A percentile compares a stretch with the other conserved stretches of the same genome.
phyloP scores from a whole-genome alignment of 345 rosid genomes.

The Linum tenue region DNA sequence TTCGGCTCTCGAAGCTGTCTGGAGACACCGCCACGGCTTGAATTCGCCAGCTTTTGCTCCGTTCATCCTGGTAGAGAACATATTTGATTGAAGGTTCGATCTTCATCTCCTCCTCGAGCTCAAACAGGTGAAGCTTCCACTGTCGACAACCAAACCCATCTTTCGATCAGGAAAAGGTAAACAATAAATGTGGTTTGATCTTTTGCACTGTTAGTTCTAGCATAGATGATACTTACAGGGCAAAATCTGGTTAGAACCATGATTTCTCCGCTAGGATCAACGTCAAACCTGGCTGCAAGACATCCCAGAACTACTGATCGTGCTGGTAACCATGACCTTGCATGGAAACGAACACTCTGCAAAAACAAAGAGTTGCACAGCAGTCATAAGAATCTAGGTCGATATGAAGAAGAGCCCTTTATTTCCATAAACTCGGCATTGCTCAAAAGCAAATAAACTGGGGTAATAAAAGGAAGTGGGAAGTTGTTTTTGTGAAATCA shows the following conservation, averaged over 20 bases:
- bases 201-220: too few relatives aligned
- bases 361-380: not conserved
- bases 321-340: constrained; percentile 87
- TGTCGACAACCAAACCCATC: constrained; percentile 21
- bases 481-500: too few relatives aligned
- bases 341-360: constrained; percentile 59
- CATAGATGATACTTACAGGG: constrained; percentile 47
- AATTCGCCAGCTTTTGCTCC: constrained; percentile 69
- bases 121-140: constrained; percentile 97
- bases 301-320: constrained; percentile 75
- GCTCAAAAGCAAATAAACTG: not conserved
- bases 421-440: not conserved
- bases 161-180: not conserved
- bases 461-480: not conserved
- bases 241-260: constrained; percentile 58
- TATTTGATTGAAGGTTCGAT: constrained; percentile 67
- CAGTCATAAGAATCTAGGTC: not conserved
- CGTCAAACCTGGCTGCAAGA: constrained; percentile 44
- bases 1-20: constrained; percentile 84
- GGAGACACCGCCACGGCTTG: constrained; percentile 85
- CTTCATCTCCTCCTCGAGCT: constrained; percentile 90
- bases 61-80: constrained; percentile 84
- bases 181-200: not conserved
- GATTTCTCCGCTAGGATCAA: constrained; percentile 78
- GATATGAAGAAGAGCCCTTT: not conserved